phyloP scores from a whole-genome alignment of 1,284 basidiomycete species.

The Boletus hoseneyae region DNA sequence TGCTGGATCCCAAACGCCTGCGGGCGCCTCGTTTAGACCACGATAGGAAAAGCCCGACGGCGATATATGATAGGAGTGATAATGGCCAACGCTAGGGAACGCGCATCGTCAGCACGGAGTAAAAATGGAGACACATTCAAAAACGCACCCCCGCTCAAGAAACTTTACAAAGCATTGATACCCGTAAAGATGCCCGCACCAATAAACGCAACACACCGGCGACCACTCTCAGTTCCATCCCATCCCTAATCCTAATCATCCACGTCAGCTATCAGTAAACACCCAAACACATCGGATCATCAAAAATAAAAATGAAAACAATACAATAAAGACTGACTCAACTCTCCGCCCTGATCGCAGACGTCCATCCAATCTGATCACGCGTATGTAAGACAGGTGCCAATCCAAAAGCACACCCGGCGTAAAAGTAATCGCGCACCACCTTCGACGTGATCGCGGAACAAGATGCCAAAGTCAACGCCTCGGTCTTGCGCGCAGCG shows the following conservation, averaged over 20 bases:
- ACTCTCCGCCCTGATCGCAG: constrained; percentile 55
- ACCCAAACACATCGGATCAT: constrained; percentile 6
- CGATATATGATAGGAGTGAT: constrained; percentile 54
- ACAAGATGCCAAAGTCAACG: constrained; percentile 32
- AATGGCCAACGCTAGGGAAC: constrained; percentile 65
- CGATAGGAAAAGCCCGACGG: background rate
- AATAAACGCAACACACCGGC: constrained; percentile 52
- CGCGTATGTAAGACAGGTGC: constrained; percentile 6
- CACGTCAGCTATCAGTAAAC: background rate
- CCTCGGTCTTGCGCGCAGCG: constrained; percentile 49
- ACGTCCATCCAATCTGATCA: constrained; percentile 52
- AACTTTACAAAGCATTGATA: constrained; percentile 64
- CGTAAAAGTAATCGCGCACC: constrained; percentile 49
- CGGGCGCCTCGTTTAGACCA: background rate
- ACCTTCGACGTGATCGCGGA: constrained; percentile 53
- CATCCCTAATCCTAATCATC: background rate
- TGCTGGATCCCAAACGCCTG: constrained; percentile 12
- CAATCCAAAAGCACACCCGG: constrained; percentile 38
- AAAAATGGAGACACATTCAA: background rate
- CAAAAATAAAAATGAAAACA: background rate
- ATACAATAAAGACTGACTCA: constrained; percentile 8
- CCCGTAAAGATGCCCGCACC: constrained; percentile 67
- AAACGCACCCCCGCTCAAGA: constrained; percentile 41
- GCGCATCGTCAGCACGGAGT: constrained; percentile 20
- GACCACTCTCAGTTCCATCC: constrained; percentile 32